Evolutionary conservation across 345 rosid species (phyloP).

Genomic region (Populus deltoides): DNA sequence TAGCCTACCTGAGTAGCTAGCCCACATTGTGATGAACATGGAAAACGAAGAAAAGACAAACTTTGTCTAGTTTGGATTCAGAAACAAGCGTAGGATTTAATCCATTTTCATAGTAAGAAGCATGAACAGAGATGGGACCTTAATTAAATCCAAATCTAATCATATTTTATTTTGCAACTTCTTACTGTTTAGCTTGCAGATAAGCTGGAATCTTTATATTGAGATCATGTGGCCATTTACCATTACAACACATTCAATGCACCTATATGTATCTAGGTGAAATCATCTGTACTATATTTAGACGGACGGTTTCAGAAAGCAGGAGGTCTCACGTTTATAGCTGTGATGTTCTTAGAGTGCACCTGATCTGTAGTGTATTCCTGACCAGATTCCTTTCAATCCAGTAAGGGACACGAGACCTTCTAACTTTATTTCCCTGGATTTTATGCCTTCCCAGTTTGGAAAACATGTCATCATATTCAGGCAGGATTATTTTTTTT

Average conservation of each 20-base stretch:
- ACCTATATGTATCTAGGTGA: background rate
- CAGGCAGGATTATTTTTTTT: background rate
- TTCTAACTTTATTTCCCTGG: background rate
- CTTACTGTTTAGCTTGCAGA: background rate
- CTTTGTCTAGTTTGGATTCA: background rate
- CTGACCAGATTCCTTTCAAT: background rate
- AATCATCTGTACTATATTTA: background rate
- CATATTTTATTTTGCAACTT: slow-evolving; percentile 17
- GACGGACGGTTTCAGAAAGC: background rate
- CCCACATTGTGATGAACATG: background rate
- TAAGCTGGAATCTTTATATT: slow-evolving; percentile 34
- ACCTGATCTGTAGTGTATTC: background rate
- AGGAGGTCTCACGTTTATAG: background rate
- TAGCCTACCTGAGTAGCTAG: background rate
- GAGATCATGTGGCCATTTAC: slow-evolving; percentile 30
- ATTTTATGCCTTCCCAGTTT: background rate
- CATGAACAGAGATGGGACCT: slow-evolving; percentile 29
- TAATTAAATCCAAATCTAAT: background rate
- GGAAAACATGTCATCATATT: background rate
- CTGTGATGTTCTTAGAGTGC: background rate
- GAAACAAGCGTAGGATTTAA: background rate
- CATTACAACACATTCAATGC: slow-evolving; percentile 15
- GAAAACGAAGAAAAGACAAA: background rate
- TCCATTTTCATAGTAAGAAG: background rate
- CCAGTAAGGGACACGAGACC: background rate